Base-by-base conservation (phyloP, 208 protist genomes). In the Wallacemonas collosoma region DNA sequence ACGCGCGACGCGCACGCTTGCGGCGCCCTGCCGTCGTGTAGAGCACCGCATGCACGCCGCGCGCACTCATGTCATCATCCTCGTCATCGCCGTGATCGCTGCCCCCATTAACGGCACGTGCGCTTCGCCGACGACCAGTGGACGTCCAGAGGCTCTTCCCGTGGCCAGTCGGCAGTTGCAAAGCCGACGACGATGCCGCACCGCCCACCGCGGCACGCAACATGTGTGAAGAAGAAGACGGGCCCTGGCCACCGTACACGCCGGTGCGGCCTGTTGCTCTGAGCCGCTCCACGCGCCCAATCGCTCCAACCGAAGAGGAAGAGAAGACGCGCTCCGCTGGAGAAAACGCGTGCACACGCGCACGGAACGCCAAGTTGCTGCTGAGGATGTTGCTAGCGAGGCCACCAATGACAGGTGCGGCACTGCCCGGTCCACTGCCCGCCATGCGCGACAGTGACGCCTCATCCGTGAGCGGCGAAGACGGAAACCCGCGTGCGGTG, bases 321-420 rank as follows among this genome's bases (percentile, higher is more conserved):
- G 90, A 88, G 62, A 95, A 95, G 65, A 91, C 71, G 12, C 90
- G 85, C 72, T 95, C 87, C 48, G 56, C 87, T 45, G 90, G 90
- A 36, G 80, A 91, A 48, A 92, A 93, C 35, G 74, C 63, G 54
- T 89, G 81, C 48, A 93, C 56, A 48, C 90, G 85, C 17, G 83
- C 87, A 50, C 81, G 75, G 57, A 89, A 91, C 26, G 90, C 85
- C 17, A 80, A 36, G 55, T 54, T 54, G n/a, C 36, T 69, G 6
- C 51, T 43, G 17, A 71, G 14, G 15, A 51, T 51, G 51, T 71
- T 53, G 15, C 26, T 17, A 3, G 65, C 56, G 12, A 62, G 36
- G 3, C 53, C 53, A n/a, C 15, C 11, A 6, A 57, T 15, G 8
- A 11, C 26, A 40, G 58, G 6, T 4, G 12, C 26, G 35, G 62